Evolutionary conservation across 2,329 filamentous ascomycete genomes (phyloP).

Genomic region (Graphilbum ipis-grandicollis): DNA sequence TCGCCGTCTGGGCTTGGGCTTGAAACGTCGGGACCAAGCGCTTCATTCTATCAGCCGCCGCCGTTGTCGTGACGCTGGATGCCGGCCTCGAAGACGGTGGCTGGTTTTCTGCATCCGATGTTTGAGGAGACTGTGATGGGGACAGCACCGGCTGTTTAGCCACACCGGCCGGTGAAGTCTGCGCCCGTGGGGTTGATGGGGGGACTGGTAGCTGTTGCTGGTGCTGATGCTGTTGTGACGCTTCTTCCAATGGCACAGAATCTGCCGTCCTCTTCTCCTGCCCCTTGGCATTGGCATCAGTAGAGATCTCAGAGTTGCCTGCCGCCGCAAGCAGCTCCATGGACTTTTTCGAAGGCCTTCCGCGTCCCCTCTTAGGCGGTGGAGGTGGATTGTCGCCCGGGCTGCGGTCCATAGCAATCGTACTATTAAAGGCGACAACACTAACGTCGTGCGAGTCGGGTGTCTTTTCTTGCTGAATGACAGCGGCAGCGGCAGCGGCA

Average conservation of each 20-base stretch:
- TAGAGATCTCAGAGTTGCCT: not conserved
- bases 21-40: too few relatives aligned
- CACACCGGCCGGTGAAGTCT: constrained; percentile 26
- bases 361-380: constrained; percentile 14
- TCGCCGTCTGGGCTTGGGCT: not conserved
- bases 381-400: too few relatives aligned
- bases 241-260: too few relatives aligned
- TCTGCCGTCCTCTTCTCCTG: not conserved
- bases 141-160: constrained; percentile 37
- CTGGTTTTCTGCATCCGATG: constrained; percentile 66
- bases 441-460: constrained; percentile 5
- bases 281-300: not conserved
- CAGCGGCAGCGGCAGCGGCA: too few relatives aligned
- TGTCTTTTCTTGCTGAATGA: too few relatives aligned
- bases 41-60: too few relatives aligned
- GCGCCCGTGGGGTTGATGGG: constrained; percentile 23
- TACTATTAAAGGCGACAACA: constrained; percentile 9
- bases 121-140: constrained; percentile 53
- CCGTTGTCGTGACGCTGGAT: constrained; percentile 21
- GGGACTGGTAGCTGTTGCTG: constrained; percentile 8
- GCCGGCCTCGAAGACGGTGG: constrained; percentile 50
- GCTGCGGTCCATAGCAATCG: too few relatives aligned
- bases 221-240: constrained; percentile 4
- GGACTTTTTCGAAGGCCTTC: constrained; percentile 17
- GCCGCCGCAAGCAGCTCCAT: constrained; percentile 3